phyloP scores from a whole-genome alignment of 108 stramenopile species.

The Fragilaria crotonensis region DNA sequence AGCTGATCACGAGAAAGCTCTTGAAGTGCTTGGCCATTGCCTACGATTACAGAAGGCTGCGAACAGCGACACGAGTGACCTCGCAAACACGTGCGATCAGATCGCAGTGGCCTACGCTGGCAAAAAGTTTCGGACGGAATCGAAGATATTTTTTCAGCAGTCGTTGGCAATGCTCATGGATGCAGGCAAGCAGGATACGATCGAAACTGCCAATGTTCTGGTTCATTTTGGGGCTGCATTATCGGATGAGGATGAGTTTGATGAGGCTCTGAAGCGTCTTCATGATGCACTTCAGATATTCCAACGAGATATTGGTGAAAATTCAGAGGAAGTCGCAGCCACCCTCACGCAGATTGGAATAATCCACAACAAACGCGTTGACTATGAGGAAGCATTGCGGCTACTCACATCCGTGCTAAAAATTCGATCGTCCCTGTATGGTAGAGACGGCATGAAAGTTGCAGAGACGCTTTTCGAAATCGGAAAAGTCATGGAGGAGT shows the following conservation, averaged over 20 bases:
- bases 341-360: constrained; percentile 22
- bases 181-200: constrained; percentile 7
- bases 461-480: constrained; percentile 28
- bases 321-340: constrained; percentile 17
- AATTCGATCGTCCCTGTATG: constrained; percentile 23
- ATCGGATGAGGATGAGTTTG: constrained; percentile 14
- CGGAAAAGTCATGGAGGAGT: constrained; percentile 23
- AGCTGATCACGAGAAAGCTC: constrained; percentile 22
- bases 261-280: constrained; percentile 14
- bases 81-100: constrained; percentile 20
- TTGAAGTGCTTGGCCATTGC: constrained; percentile 25
- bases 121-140: constrained; percentile 12
- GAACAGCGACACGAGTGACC: constrained; percentile 18
- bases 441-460: constrained; percentile 16
- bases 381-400: constrained; percentile 21
- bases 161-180: constrained; percentile 20
- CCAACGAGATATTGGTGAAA: constrained; percentile 7
- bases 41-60: constrained; percentile 23
- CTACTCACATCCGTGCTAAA: constrained; percentile 26
- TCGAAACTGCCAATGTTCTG: background rate
- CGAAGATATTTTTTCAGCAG: constrained; percentile 29
- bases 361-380: constrained; percentile 23
- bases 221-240: background rate
- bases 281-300: constrained; percentile 11
- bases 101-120: constrained; percentile 31